These are phyloP conservation scores for Hypoxylon sp. DNA, from an alignment of 2,329 filamentous ascomycete genomes.

Conservation along the genomic window DNA sequence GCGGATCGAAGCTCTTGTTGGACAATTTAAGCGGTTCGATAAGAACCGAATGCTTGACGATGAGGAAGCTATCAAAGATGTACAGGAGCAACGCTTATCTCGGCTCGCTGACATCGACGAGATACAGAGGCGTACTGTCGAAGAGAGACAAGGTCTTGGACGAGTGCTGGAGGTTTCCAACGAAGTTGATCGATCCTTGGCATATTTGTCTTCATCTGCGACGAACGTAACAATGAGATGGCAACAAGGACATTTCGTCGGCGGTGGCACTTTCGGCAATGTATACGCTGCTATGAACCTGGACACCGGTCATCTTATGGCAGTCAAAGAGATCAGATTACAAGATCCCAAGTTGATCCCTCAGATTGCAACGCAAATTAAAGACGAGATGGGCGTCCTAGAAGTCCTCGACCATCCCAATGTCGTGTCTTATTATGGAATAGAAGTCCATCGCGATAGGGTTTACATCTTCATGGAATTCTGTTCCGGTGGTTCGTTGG, in stretches of 20 bases:
- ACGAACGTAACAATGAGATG: slow-evolving; percentile 96
- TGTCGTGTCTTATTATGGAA: slow-evolving; percentile 97
- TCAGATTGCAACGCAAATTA: slow-evolving; percentile 92
- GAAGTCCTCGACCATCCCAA: slow-evolving; percentile 98
- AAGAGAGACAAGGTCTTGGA: slow-evolving; percentile 88
- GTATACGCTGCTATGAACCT: slow-evolving; percentile 98
- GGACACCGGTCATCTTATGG: slow-evolving; percentile 96
- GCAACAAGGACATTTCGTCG: slow-evolving; percentile 99
- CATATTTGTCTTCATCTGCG: slow-evolving; percentile 91
- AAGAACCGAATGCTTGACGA: slow-evolving; percentile 82
- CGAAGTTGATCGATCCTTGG: slow-evolving; percentile 94
- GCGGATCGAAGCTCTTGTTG: slow-evolving; percentile 82
- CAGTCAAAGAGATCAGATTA: slow-evolving; percentile 97
- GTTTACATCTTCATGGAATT: slow-evolving; percentile 99
- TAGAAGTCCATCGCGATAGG: slow-evolving; percentile 97
- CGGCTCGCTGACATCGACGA: slow-evolving; percentile 84
- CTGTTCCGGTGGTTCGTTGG: slow-evolving; percentile 93
- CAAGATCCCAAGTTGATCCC: slow-evolving; percentile 98
- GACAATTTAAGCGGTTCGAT: slow-evolving; percentile 83
- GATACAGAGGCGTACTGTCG: slow-evolving; percentile 81
- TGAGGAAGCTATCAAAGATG: slow-evolving; percentile 83
- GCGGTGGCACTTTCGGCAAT: slow-evolving; percentile 95
- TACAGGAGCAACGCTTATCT: slow-evolving; percentile 81
- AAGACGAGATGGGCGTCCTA: slow-evolving; percentile 96
- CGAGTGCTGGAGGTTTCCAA: slow-evolving; percentile 94